A percentile compares a stretch with the other conserved stretches of the same genome.
Conservation (phyloP, 768 basidiomycete genomes). For the Mycena crocata region DNA sequence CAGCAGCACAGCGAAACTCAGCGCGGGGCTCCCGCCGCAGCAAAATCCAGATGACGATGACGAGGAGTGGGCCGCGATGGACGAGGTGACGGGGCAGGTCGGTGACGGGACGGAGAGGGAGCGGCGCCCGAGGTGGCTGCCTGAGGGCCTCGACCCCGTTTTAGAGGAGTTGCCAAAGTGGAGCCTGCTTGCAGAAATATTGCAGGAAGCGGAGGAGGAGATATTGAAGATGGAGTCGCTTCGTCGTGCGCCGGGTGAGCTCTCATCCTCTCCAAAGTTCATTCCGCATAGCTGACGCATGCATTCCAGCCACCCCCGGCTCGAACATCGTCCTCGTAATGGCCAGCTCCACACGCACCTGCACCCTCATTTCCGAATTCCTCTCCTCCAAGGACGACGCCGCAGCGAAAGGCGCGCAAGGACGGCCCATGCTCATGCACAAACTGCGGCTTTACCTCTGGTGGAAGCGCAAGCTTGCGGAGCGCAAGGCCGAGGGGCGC, state of each 20-base stretch:
- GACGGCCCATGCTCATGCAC: conserved; percentile 81
- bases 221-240: conserved; percentile 70
- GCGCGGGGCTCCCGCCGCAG: conserved; percentile 38
- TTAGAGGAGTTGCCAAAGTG: conserved; percentile 97
- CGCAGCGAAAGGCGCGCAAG: conserved; percentile 70
- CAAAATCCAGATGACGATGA: conserved; percentile 68
- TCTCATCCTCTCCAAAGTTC: neutral
- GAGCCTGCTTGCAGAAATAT: conserved; percentile 83
- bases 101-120: conserved; percentile 38
- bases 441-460: conserved; percentile 79
- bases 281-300: neutral
- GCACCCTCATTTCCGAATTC: conserved; percentile 82
- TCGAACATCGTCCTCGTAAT: conserved; percentile 88
- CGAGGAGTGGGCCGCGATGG: conserved; percentile 80
- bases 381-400: conserved; percentile 72
- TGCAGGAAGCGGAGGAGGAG: conserved; percentile 90
- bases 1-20: conserved; percentile 38
- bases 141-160: conserved; percentile 83
- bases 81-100: conserved; percentile 65
- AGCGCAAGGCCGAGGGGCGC: conserved; percentile 51
- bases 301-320: conserved; percentile 55
- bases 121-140: conserved; percentile 69
- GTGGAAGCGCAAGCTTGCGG: conserved; percentile 76
- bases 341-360: conserved; percentile 84
- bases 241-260: conserved; percentile 37